phyloP scores from a whole-genome alignment of 2,329 filamentous ascomycete genomes.

The Fusarium pilosicola region DNA sequence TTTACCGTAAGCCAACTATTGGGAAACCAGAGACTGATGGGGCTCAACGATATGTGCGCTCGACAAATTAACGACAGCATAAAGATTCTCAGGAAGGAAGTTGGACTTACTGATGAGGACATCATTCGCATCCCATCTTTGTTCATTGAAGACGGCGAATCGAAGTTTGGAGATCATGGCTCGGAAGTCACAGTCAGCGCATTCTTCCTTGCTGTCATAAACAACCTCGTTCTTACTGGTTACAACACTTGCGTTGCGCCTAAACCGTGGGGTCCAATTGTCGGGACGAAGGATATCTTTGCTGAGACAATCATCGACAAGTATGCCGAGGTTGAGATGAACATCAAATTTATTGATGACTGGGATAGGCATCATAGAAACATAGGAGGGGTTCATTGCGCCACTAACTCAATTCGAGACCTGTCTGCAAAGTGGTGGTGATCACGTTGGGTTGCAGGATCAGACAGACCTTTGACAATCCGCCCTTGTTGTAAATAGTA shows the following conservation, averaged over 20 bases:
- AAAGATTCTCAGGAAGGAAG: background rate
- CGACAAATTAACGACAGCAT: background rate
- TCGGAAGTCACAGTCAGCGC: background rate
- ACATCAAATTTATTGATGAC: background rate
- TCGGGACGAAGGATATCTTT: background rate
- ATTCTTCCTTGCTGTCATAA: background rate
- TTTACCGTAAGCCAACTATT: background rate
- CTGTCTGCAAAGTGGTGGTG: background rate
- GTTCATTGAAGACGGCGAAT: background rate
- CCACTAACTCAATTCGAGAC: background rate
- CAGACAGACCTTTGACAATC: background rate
- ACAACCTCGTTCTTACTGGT: background rate
- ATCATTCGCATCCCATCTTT: background rate
- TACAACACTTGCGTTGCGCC: background rate
- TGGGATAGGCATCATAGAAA: background rate
- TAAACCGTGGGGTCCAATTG: background rate
- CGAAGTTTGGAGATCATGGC: accelerated
- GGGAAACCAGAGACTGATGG: background rate
- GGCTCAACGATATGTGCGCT: background rate
- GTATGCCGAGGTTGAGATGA: background rate
- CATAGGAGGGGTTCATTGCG: background rate
- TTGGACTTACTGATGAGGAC: background rate
- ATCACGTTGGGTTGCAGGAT: background rate
- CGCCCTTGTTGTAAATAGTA: background rate
- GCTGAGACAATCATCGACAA: accelerated